Base-by-base conservation (phyloP, 352 stramenopile genomes). In the Phytophthora brassicae region DNA sequence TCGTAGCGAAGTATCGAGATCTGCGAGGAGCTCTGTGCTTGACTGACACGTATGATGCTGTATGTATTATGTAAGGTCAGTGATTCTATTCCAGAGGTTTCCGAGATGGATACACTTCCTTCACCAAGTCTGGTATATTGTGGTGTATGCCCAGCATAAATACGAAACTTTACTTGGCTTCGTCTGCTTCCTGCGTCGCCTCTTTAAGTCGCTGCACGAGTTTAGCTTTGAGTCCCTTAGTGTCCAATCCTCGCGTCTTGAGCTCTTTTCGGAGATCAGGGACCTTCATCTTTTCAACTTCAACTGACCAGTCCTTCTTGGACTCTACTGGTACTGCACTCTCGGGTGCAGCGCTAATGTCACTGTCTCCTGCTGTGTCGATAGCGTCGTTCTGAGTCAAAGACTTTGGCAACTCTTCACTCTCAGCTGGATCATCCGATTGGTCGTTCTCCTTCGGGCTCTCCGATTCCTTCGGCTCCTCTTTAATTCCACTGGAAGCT, bases 201-300 rank as follows among this genome's bases (percentile, higher is more conserved):
- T 75, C 67, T 59, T 88, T 72, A 13, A 93, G 76, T 5, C 84
- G 78, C 59, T 88, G 64, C 43, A 88, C 63, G 7, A 93, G 72
- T 51, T 53, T 72, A 20, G 70, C 69, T 64, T 93, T 93, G 23
- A 91, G 72, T 1, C 84, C 84, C 56, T 90, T 90, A 3, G 68
- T 79, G 58, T 91, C 81, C 4, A 93, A 71, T 8, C 81, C 79
- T 50, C 84, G 73, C 67, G 79, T 79, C 63, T 90, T 89, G 13
- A 93, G 72, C 59, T 88, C 61, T 13, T 83, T 67, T 17, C 77
- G 70, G 24, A 93, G 66, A 44, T 91, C 81, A 1, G 75, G 66
- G 29, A 93, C 84, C 11, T 76, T 76, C 57, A 92, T 60, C 58
- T 85, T 87, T 35, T 61, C 64, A 13, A 86, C 54, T 56, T 77